phyloP scores from a whole-genome alignment of 441 rosid species.

The Omphalea diandra region DNA sequence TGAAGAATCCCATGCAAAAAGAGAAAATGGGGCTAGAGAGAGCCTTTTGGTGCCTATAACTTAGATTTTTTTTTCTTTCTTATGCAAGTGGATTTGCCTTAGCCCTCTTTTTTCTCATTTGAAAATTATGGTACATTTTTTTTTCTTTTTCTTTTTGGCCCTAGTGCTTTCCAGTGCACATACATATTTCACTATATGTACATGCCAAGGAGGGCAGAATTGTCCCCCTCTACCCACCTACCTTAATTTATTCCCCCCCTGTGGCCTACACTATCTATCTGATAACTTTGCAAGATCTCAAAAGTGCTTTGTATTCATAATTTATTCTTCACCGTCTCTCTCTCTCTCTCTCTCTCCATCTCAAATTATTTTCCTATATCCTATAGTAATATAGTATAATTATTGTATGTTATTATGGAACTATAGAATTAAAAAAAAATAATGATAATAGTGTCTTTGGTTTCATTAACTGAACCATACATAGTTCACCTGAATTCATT shows the following conservation, averaged over 20 bases:
- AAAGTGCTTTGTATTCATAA: constrained; percentile 36
- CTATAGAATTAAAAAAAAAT: background rate
- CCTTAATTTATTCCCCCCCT: constrained; percentile 41
- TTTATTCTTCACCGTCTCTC: too few species aligned
- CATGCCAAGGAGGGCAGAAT: constrained; percentile 8
- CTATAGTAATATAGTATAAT: background rate
- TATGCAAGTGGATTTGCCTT: constrained; percentile 7
- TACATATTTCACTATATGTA: constrained; percentile 10
- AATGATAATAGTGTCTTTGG: constrained; percentile 6
- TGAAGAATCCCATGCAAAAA: constrained; percentile 36
- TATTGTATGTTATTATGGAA: background rate
- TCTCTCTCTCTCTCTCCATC: constrained; percentile 4
- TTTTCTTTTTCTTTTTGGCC: constrained; percentile 22
- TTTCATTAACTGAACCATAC: constrained; percentile 20
- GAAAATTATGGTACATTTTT: constrained; percentile 17
- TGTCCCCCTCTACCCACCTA: constrained; percentile 27
- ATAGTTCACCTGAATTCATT: constrained; percentile 27
- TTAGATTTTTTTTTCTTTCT: background rate
- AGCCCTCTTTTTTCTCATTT: background rate
- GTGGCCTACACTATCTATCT: constrained; percentile 52
- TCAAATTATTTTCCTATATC: background rate
- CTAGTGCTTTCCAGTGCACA: constrained; percentile 32
- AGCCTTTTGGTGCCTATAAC: constrained; percentile 11
- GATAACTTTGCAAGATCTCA: constrained; percentile 47
- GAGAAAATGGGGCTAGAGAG: background rate